These are phyloP conservation scores for Colletotrichum sublineola DNA, from an alignment of 2,329 filamentous ascomycete genomes.

Conservation along the genomic window DNA sequence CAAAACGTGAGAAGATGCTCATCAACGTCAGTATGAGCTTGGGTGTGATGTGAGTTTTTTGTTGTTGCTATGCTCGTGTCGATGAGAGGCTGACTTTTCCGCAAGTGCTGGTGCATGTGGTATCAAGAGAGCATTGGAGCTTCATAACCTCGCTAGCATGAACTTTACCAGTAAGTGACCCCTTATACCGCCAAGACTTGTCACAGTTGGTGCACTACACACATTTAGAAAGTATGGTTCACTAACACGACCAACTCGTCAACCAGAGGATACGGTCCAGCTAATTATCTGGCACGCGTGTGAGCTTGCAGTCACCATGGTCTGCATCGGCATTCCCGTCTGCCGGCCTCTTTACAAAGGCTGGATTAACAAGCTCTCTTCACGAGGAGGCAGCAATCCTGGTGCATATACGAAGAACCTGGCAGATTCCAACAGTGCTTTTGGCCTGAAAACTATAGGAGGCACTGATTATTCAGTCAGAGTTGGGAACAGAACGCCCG, in stretches of 20 bases:
- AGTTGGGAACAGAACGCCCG: slow-evolving; percentile 35
- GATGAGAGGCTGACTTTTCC: not conserved
- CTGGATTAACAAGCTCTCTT: slow-evolving; percentile 30
- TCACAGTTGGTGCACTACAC: not conserved
- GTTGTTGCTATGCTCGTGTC: not conserved
- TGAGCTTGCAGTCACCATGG: slow-evolving; percentile 55
- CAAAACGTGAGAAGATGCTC: slow-evolving; percentile 59
- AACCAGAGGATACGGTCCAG: slow-evolving; percentile 52
- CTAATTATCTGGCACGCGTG: slow-evolving; percentile 56
- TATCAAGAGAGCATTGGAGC: slow-evolving; percentile 48
- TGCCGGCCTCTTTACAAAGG: slow-evolving; percentile 53
- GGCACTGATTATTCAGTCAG: slow-evolving; percentile 36
- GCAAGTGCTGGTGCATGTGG: slow-evolving; percentile 48
- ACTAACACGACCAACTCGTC: slow-evolving; percentile 9
- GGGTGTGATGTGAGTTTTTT: slow-evolving; percentile 52
- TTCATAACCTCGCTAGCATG: slow-evolving; percentile 47
- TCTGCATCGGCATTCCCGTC: slow-evolving; percentile 57
- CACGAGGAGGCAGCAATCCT: slow-evolving; percentile 18
- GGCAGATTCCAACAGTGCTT: slow-evolving; percentile 24
- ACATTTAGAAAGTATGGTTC: not conserved
- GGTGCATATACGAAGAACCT: slow-evolving; percentile 32
- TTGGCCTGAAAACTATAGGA: slow-evolving; percentile 36
- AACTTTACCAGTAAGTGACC: slow-evolving; percentile 43
- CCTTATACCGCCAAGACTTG: no score
- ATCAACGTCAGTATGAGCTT: slow-evolving; percentile 58